These are phyloP conservation scores for Coffea humblotiana DNA, from an alignment of 305 asterid species.

Conservation along the genomic window DNA sequence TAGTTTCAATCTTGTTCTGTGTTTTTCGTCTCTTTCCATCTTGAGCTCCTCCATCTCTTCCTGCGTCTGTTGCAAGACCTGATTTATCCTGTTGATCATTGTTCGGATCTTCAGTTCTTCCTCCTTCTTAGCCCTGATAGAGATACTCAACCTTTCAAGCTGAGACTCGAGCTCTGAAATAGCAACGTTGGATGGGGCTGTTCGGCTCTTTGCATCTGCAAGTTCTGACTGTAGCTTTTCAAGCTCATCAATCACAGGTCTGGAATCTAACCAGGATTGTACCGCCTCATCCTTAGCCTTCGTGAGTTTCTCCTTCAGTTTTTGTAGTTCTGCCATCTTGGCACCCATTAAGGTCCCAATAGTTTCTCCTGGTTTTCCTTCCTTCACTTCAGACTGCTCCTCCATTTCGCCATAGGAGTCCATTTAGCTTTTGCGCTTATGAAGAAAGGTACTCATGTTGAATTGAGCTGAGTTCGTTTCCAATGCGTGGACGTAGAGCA, in stretches of 20 bases:
- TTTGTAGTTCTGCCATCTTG: conserved; percentile 38
- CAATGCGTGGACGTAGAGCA: background rate
- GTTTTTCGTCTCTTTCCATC: conserved; percentile 41
- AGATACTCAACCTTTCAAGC: conserved; percentile 31
- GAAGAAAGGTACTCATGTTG: background rate
- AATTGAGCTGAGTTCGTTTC: background rate
- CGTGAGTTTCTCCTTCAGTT: conserved; percentile 41
- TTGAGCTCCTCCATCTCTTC: conserved; percentile 50
- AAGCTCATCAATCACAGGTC: conserved; percentile 59
- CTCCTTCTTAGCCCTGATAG: conserved; percentile 42
- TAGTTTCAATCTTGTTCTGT: conserved; percentile 38
- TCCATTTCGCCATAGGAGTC: background rate
- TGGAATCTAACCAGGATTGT: conserved; percentile 71
- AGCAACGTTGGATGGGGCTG: conserved; percentile 25
- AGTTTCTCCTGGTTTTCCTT: conserved; percentile 9
- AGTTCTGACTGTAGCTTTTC: conserved; percentile 54
- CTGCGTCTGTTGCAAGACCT: conserved; percentile 37
- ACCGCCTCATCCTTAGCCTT: conserved; percentile 61
- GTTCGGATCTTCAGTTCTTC: conserved; percentile 37
- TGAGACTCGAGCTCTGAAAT: conserved; percentile 29
- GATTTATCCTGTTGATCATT: conserved; percentile 34
- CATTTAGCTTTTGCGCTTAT: conserved; percentile 5
- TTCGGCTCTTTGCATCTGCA: conserved; percentile 27
- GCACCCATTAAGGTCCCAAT: conserved; percentile 2
- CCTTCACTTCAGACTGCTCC: background rate